Evolutionary conservation across 352 stramenopile genomes (phyloP).

Genomic region (Phytophthora syringae): DNA sequence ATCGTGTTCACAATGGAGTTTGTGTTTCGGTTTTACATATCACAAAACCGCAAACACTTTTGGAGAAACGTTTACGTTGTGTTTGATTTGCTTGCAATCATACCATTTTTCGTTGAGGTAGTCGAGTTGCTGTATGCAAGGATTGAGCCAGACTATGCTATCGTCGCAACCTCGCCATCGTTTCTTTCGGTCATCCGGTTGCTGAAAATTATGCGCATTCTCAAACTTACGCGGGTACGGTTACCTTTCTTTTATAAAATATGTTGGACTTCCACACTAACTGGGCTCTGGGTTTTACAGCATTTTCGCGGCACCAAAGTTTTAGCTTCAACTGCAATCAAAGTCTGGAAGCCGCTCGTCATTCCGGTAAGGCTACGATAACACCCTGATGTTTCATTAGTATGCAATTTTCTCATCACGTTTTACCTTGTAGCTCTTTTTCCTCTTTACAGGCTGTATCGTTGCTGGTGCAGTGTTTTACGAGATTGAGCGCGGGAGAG

Average conservation of each 20-base stretch:
- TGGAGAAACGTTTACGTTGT: constrained; percentile 67
- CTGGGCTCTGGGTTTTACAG: constrained; percentile 15
- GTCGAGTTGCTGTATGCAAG: constrained; percentile 25
- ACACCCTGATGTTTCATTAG: not conserved
- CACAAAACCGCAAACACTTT: constrained; percentile 41
- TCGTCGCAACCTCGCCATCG: constrained; percentile 68
- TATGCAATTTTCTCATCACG: not conserved
- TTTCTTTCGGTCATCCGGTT: constrained; percentile 72
- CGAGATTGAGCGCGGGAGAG: constrained; percentile 75
- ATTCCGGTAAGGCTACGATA: constrained; percentile 53
- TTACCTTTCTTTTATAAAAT: not conserved
- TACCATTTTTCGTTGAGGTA: constrained; percentile 75
- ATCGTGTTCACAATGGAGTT: constrained; percentile 65
- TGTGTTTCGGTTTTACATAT: constrained; percentile 61
- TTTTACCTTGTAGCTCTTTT: constrained; percentile 61
- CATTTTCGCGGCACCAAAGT: constrained; percentile 77
- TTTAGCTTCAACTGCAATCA: constrained; percentile 59
- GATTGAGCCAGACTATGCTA: constrained; percentile 56
- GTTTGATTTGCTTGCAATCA: constrained; percentile 67
- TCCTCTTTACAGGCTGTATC: constrained; percentile 73
- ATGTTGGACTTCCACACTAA: not conserved
- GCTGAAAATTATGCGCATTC: constrained; percentile 76
- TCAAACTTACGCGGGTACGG: constrained; percentile 70
- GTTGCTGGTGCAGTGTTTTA: constrained; percentile 71
- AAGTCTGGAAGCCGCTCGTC: constrained; percentile 61